A percentile compares a stretch with the other conserved stretches of the same genome.
Evolutionary conservation across 1,139 yeast genomes (phyloP).

Genomic region (Kodamaea anthophila): DNA sequence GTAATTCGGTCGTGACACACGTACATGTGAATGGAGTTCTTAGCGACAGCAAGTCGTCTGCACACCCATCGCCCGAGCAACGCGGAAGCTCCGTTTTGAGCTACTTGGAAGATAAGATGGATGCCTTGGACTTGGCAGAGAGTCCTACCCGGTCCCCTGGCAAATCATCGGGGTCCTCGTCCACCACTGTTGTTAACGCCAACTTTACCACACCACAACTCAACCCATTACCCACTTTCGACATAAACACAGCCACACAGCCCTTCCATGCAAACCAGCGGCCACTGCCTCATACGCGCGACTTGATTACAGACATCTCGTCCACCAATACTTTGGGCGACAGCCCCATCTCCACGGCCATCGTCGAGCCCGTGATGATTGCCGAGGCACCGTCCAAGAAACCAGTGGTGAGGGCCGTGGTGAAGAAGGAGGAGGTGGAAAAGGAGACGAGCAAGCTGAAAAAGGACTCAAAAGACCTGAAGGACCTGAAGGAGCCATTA

Average conservation of each 20-base stretch:
- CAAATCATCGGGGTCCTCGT: conserved; percentile 6
- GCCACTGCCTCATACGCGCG: conserved; percentile 2
- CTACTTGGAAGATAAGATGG: conserved; percentile 44
- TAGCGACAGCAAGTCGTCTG: conserved; percentile 20
- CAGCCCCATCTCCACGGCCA: conserved; percentile 5
- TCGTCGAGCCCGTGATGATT: conserved; percentile 5
- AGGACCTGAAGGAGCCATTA: conserved; percentile 2
- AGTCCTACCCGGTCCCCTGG: conserved; percentile 16
- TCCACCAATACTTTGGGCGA: conserved; percentile 3
- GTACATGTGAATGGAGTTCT: conserved; percentile 45
- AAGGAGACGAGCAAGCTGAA: conserved; percentile 3
- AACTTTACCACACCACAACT: conserved; percentile 23
- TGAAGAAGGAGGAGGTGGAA: conserved; percentile 3
- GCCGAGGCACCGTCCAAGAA: conserved; percentile 6
- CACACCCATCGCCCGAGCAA: conserved; percentile 14
- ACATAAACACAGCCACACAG: conserved; percentile 5
- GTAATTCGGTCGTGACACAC: conserved; percentile 42
- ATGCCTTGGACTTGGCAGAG: conserved; percentile 28
- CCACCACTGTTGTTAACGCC: conserved; percentile 9
- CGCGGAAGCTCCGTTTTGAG: conserved; percentile 40
- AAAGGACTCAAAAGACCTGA: too few relatives aligned
- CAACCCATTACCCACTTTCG: conserved; percentile 26
- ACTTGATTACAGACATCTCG: conserved; percentile 4
- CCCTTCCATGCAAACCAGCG: not conserved
- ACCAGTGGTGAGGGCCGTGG: conserved; percentile 2